phyloP scores from a whole-genome alignment of 2,329 filamentous ascomycete genomes.

The Westerdykella ornata region DNA sequence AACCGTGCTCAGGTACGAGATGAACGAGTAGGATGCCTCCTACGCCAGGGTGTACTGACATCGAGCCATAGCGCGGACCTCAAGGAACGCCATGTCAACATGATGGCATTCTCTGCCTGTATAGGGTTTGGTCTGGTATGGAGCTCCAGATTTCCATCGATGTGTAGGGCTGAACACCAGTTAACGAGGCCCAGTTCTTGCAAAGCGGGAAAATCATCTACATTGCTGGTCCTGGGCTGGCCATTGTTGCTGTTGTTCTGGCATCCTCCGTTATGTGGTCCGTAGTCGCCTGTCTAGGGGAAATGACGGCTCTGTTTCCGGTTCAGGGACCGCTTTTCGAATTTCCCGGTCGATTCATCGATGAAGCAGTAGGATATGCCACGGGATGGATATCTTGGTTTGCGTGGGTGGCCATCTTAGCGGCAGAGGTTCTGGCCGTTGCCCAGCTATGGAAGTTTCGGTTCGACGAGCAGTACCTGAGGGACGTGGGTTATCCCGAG shows the following conservation, averaged over 20 bases:
- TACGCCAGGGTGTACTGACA: background rate
- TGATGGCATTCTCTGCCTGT: slow-evolving; percentile 35
- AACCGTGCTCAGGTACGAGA: slow-evolving; percentile 19
- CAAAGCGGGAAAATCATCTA: slow-evolving; percentile 36
- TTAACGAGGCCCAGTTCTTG: slow-evolving; percentile 17
- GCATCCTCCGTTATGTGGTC: slow-evolving; percentile 36
- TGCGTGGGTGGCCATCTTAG: slow-evolving; percentile 80
- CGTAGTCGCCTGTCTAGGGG: slow-evolving; percentile 55
- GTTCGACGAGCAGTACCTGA: slow-evolving; percentile 30
- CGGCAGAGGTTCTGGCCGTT: slow-evolving; percentile 37
- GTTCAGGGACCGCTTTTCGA: slow-evolving; percentile 84
- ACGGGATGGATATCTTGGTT: slow-evolving; percentile 51
- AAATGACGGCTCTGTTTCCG: slow-evolving; percentile 81
- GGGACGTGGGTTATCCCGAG: slow-evolving; percentile 29
- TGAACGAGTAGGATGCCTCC: background rate
- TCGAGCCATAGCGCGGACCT: slow-evolving; percentile 13
- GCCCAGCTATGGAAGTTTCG: slow-evolving; percentile 40
- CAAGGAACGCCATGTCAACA: slow-evolving; percentile 30
- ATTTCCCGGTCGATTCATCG: slow-evolving; percentile 82
- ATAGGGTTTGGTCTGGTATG: slow-evolving; percentile 30
- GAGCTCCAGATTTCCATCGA: too few species aligned
- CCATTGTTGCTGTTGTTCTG: slow-evolving; percentile 32
- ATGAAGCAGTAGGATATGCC: slow-evolving; percentile 47
- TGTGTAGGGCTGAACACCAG: too few species aligned
- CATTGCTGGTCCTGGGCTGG: slow-evolving; percentile 35